Evolutionary conservation across 805 yeast species (phyloP).

Genomic region (Wickerhamomyces xylosicus): DNA sequence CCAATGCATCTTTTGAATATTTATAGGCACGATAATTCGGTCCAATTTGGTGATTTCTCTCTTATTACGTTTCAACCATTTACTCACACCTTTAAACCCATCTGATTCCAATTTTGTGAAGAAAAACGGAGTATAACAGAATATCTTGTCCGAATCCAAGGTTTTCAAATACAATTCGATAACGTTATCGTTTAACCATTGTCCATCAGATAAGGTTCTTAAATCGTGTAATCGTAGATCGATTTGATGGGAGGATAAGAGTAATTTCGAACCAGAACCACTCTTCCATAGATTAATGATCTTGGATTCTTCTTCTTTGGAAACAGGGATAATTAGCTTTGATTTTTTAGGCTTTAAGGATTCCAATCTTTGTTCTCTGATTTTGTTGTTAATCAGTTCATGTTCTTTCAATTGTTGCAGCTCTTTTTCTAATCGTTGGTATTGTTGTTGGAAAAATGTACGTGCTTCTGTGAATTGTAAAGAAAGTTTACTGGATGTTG

Average conservation of each 20-base stretch:
- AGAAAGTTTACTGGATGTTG: slow-evolving; percentile 12
- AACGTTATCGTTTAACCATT: slow-evolving; percentile 87
- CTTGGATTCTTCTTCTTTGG: slow-evolving; percentile 13
- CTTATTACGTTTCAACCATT: slow-evolving; percentile 78
- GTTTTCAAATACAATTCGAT: slow-evolving; percentile 68
- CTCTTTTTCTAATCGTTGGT: slow-evolving; percentile 32
- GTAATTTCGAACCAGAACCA: slow-evolving; percentile 16
- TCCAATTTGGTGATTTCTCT: slow-evolving; percentile 54
- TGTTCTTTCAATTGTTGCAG: slow-evolving; percentile 29
- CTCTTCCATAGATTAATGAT: slow-evolving; percentile 20
- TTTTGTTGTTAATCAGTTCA: slow-evolving; percentile 20
- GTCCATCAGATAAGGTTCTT: slow-evolving; percentile 53
- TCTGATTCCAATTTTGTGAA: slow-evolving; percentile 57
- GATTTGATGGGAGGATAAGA: slow-evolving; percentile 29
- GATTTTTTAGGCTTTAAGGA: slow-evolving; percentile 14
- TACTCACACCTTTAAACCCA: slow-evolving; percentile 73
- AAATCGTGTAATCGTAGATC: slow-evolving; percentile 62
- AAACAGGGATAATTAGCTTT: slow-evolving; percentile 18
- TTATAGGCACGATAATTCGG: slow-evolving; percentile 75
- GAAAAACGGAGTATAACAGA: slow-evolving; percentile 83
- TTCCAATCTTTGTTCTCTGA: slow-evolving; percentile 26
- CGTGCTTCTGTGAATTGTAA: slow-evolving; percentile 19
- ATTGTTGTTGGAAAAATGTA: slow-evolving; percentile 24
- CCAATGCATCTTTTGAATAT: slow-evolving; percentile 82
- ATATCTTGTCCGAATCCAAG: slow-evolving; percentile 28